Base-by-base conservation (phyloP, 352 stramenopile genomes). In the Pythium dissotocum region DNA sequence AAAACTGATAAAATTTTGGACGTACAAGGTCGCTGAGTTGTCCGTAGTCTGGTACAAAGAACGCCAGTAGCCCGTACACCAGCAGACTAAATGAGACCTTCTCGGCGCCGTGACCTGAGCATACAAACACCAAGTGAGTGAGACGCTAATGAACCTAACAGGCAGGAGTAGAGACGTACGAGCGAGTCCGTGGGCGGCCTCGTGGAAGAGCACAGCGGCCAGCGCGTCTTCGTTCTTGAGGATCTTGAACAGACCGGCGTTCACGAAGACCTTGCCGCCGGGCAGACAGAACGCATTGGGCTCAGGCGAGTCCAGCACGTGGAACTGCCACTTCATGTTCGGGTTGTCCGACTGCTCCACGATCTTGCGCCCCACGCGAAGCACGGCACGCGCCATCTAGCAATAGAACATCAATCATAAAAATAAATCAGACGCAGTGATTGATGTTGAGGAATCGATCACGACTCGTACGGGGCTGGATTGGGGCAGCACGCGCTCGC, bases 221-320 rank as follows among this genome's bases (percentile, higher is more conserved):
- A 93, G 71, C 16, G 77, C 65, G 62, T 93, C 84, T 71, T 93
- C 82, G 51, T 83, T 78, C 6, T 63, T 51, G 2, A 93, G 64
- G 26, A 89, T 69, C 51, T 88, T 88, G 70, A 93, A 93, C 10
- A 93, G 71, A 5, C 84, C 84, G 28, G 84, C 81, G 69, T 90
- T 79, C 6, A 93, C 82, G 57, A 90, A 93, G 2, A 93, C 79
- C 67, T 93, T 92, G 12, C 84, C 82, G 40, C 83, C 84, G 36
- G 84, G 82, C 21, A 92, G 67, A 51, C 84, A 92, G 56, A 92
- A 92, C 40, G 84, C 84, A 57, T 92, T 92, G 5, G 84, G 82
- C 63, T 90, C 82, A 38, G 78, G 77, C 16, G 80, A 77, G 35
- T 88, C 76, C 30, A 92, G 81, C 49, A 90, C 82, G 51, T 88